Base-by-base conservation (phyloP, 2,329 filamentous ascomycete species). In the Ampelomyces quisqualis region DNA sequence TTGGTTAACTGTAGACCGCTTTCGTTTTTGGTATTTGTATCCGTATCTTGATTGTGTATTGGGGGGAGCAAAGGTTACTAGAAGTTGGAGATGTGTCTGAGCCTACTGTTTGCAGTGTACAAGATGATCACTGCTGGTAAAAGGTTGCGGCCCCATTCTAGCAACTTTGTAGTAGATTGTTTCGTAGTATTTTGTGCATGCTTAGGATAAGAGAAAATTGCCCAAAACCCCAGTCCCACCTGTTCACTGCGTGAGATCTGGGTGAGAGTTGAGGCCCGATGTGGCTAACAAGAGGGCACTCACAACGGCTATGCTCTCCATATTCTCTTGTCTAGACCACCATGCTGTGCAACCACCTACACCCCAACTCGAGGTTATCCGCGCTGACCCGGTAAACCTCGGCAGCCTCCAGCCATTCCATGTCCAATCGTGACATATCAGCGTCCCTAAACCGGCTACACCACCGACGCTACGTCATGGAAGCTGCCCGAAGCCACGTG, bases 1-100 rank as follows among this genome's bases (percentile, higher is more conserved):
- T 20, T 39, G 37, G 35, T 32, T 40, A n/a, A 31, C 33, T 30
- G 27, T 35, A 28, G 32, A 34, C 20, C n/a, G 35, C 14, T n/a
- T n/a, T n/a, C 22, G 3, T 31, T 19, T 23, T 31, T 29, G 38
- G 35, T 30, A 39, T 43, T 49, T 38, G 39, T 34, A 33, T 43
- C 35, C 51, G 29, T 38, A 38, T 49, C 38, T 42, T 31, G n/a
- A 49, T 47, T 38, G 34, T 38, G 30, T 20, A 10, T 27, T 31
- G 8, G 18, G 33, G 18, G 32, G 18, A 27, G 17, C 10, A 13
- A 15, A 20, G 9, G 11, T 33, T n/a, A n/a, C 8, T 29, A 7
- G 27, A 6, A 18, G 22, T 20, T 10, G 17, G 22, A 14, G 22
- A 33, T 20, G 19, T 33, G 37, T 17, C 11, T 8, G 14, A 24